Percentiles rank a stretch among this genome's conserved stretches.
Evolutionary conservation across 345 rosid genomes (phyloP).

Genomic region (Litchi chinensis): DNA sequence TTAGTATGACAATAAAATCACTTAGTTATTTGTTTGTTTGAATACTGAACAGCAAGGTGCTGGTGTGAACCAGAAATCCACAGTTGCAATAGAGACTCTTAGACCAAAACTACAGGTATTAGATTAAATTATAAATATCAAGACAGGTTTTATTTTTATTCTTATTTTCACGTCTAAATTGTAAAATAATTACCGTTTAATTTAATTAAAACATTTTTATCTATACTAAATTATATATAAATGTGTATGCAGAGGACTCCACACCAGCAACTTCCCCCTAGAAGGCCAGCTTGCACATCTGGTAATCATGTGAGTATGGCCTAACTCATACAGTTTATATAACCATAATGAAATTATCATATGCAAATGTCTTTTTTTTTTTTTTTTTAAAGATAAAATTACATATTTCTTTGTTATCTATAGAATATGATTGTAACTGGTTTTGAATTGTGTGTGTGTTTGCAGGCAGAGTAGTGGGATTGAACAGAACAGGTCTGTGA

Average conservation of each 20-base stretch:
- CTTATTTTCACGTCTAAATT: too few relatives aligned
- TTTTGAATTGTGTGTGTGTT: not conserved
- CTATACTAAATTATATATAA: not conserved
- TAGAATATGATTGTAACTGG: not conserved
- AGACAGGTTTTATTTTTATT: not conserved
- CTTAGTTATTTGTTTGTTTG: not conserved
- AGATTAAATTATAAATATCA: not conserved
- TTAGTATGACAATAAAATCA: not conserved
- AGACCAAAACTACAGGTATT: constrained; percentile 74
- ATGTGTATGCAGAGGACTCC: constrained; percentile 60
- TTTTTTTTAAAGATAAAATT: too few relatives aligned
- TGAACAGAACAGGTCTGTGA: not conserved
- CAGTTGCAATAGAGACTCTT: constrained; percentile 57
- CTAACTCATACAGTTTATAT: not conserved
- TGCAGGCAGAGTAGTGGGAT: not conserved
- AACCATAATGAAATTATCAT: not conserved
- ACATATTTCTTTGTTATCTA: too few relatives aligned
- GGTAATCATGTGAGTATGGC: constrained; percentile 40
- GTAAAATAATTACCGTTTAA: too few relatives aligned
- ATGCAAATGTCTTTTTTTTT: too few relatives aligned
- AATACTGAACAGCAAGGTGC: constrained; percentile 67
- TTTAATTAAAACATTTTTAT: too few relatives aligned
- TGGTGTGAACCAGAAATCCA: constrained; percentile 44
- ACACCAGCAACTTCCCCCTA: constrained; percentile 71
- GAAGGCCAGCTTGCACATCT: constrained; percentile 66